phyloP scores from a whole-genome alignment of 805 yeast species.

The Gaillardinia entomophila region DNA sequence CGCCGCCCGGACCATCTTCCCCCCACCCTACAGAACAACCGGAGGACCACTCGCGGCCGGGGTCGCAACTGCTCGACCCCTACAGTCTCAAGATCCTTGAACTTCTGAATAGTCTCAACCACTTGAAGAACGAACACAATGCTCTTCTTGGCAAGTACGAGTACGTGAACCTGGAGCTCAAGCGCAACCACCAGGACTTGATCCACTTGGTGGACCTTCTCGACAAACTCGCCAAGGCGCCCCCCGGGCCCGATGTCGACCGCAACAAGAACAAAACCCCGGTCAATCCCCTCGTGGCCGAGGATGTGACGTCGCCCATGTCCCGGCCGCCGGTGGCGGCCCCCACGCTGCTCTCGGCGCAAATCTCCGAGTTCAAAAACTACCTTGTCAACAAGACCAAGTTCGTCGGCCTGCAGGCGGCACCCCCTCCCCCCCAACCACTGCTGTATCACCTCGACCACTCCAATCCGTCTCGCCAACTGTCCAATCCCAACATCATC shows the following conservation, averaged over 20 bases:
- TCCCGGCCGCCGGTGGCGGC: slow-evolving; percentile 1
- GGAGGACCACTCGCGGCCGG: not conserved
- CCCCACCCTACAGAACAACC: not conserved
- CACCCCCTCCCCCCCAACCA: not conserved
- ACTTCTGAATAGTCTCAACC: slow-evolving; percentile 29
- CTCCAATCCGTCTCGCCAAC: slow-evolving; percentile 5
- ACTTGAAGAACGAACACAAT: slow-evolving; percentile 37
- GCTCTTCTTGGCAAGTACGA: slow-evolving; percentile 43
- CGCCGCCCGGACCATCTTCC: not conserved
- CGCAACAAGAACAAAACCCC: slow-evolving; percentile 23
- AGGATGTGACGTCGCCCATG: slow-evolving; percentile 9
- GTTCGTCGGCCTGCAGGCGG: not conserved
- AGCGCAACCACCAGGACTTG: slow-evolving; percentile 47
- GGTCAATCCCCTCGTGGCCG: slow-evolving; percentile 5
- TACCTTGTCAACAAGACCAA: not conserved
- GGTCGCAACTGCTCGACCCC: slow-evolving; percentile 4
- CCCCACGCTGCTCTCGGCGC: not conserved
- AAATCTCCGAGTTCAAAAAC: not conserved
- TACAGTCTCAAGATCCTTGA: slow-evolving; percentile 26
- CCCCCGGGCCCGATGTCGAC: slow-evolving; percentile 10
- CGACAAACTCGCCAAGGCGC: slow-evolving; percentile 16
- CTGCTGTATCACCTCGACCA: slow-evolving; percentile 6
- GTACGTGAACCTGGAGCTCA: slow-evolving; percentile 40
- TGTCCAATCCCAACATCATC: slow-evolving; percentile 15
- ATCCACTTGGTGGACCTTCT: slow-evolving; percentile 45